Evolutionary conservation across 2,329 filamentous ascomycete genomes (phyloP).

Genomic region (Colletotrichum zoysiae): DNA sequence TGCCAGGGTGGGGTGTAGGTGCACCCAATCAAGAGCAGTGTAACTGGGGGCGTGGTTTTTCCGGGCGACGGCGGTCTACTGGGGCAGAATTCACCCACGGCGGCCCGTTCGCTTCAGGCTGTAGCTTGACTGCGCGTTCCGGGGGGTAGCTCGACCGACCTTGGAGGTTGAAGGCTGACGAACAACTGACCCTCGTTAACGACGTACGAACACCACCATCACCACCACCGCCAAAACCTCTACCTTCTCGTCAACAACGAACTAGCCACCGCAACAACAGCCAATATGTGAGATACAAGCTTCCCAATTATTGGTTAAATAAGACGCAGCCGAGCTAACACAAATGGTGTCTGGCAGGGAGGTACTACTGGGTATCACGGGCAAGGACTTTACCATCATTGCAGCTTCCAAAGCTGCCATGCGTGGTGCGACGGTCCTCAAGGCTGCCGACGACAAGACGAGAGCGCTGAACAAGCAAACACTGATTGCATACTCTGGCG

Average conservation of each 20-base stretch:
- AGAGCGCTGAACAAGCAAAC: constrained; percentile 92
- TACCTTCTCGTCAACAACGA: constrained; percentile 13
- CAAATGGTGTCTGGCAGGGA: constrained; percentile 72
- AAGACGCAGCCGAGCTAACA: constrained; percentile 40
- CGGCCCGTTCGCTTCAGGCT: constrained; percentile 50
- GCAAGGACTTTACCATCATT: constrained; percentile 99
- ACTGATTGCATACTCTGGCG: constrained; percentile 93
- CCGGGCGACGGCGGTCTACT: constrained; percentile 48
- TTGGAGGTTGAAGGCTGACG: constrained; percentile 37
- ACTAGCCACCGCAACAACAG: constrained; percentile 34
- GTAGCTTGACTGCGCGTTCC: constrained; percentile 58
- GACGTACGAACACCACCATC: constrained; percentile 29
- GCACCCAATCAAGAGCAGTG: constrained; percentile 22
- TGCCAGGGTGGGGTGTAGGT: constrained; percentile 19
- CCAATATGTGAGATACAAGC: constrained; percentile 48
- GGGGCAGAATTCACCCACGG: constrained; percentile 47
- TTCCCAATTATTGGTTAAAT: background rate
- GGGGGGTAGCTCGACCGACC: constrained; percentile 39
- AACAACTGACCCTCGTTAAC: constrained; percentile 29
- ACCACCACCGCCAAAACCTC: constrained; percentile 29
- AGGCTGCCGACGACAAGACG: constrained; percentile 97
- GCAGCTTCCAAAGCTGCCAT: constrained; percentile 98
- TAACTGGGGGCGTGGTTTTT: constrained; percentile 28
- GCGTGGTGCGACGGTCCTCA: constrained; percentile 96
- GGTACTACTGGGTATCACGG: constrained; percentile 96